These are phyloP conservation scores for Trametes meyenii DNA, from an alignment of 768 basidiomycete species.

Conservation along the genomic window DNA sequence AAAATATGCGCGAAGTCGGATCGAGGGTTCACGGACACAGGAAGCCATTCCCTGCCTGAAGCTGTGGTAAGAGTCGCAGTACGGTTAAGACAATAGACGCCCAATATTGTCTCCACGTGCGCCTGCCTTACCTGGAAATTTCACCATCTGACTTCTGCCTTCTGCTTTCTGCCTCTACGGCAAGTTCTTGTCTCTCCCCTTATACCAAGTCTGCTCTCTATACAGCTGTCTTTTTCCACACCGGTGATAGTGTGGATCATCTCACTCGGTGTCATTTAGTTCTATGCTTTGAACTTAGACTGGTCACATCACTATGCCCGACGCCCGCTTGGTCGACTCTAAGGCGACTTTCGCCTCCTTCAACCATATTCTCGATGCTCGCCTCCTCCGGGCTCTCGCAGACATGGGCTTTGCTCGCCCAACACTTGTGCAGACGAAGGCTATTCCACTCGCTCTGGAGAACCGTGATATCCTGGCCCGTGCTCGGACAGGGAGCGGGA, in stretches of 20 bases:
- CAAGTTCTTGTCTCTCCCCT: neutral
- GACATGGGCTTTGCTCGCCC: constrained; percentile 89
- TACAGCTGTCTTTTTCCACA: neutral
- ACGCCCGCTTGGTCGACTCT: constrained; percentile 34
- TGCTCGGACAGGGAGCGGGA: constrained; percentile 94
- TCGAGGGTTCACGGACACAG: too few relatives aligned
- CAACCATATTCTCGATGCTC: constrained; percentile 78
- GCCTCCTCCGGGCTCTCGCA: constrained; percentile 86
- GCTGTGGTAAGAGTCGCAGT: too few relatives aligned
- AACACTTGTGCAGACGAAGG: constrained; percentile 88
- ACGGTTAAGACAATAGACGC: too few relatives aligned
- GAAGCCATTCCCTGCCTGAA: too few relatives aligned
- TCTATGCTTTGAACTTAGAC: neutral
- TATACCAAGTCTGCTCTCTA: neutral
- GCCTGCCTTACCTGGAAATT: constrained; percentile 1
- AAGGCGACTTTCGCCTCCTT: constrained; percentile 51
- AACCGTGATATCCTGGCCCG: constrained; percentile 89
- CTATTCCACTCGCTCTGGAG: constrained; percentile 90
- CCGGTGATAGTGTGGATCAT: too few relatives aligned
- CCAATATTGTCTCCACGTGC: neutral
- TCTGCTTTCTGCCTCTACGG: neutral
- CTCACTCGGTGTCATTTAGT: neutral
- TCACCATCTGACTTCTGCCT: neutral
- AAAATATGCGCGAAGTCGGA: too few relatives aligned
- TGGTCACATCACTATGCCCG: constrained; percentile 25